Conservation (phyloP, 2,329 filamentous ascomycete genomes). For the Fusarium scirpi region DNA sequence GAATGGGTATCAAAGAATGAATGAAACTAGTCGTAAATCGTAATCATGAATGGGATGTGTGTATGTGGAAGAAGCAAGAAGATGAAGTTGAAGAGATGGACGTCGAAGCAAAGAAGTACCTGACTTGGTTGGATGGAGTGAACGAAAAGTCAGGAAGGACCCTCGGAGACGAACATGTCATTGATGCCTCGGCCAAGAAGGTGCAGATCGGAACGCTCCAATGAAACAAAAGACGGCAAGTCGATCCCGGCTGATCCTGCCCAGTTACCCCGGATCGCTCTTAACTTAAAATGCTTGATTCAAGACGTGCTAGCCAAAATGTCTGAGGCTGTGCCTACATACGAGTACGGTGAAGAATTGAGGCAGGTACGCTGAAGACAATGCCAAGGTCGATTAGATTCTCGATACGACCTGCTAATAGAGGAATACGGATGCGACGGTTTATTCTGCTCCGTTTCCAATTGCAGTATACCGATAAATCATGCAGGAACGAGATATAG, state of each 20-base stretch:
- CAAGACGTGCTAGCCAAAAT: neutral
- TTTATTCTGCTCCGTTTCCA: neutral
- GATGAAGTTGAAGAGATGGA: neutral
- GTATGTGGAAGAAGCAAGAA: neutral
- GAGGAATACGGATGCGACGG: neutral
- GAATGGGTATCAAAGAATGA: slow-evolving; percentile 9
- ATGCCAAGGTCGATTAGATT: neutral
- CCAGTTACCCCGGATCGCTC: slow-evolving; percentile 16
- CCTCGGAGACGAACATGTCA: slow-evolving; percentile 7
- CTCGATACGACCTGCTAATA: neutral
- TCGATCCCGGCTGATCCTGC: slow-evolving; percentile 15
- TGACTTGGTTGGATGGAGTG: neutral
- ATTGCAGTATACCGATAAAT: neutral
- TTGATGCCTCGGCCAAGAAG: slow-evolving; percentile 17
- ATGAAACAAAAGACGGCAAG: slow-evolving; percentile 5
- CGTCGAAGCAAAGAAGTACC: neutral
- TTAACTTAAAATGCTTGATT: slow-evolving; percentile 13
- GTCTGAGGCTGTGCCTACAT: slow-evolving; percentile 10
- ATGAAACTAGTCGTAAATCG: slow-evolving; percentile 6
- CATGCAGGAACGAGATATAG: slow-evolving; percentile 1
- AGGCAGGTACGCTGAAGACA: neutral
- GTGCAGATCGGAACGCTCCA: slow-evolving; percentile 6
- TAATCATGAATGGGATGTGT: neutral
- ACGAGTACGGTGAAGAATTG: slow-evolving; percentile 1
- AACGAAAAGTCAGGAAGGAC: slow-evolving; percentile 6